Evolutionary conservation across 345 rosid genomes (phyloP).

Genomic region (Crucihimalaya himalaica): DNA sequence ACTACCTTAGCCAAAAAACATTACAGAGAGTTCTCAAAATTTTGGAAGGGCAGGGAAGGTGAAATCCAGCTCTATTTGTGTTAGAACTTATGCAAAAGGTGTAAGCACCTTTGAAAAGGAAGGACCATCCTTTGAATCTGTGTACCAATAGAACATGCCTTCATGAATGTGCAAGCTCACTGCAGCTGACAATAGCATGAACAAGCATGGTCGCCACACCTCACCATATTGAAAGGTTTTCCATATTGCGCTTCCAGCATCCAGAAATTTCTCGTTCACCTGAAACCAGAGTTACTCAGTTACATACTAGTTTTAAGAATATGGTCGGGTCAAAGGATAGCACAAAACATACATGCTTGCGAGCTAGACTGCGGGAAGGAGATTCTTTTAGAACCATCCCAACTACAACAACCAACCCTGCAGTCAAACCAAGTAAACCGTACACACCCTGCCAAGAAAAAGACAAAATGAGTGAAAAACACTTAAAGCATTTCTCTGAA

Average conservation of each 20-base stretch:
- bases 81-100: neutral
- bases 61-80: neutral
- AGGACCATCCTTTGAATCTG: conserved; percentile 84
- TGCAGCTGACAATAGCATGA: conserved; percentile 64
- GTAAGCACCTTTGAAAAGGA: conserved; percentile 52
- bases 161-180: conserved; percentile 67
- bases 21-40: neutral
- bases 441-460: conserved; percentile 59
- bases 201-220: conserved; percentile 77
- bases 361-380: conserved; percentile 40
- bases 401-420: conserved; percentile 51
- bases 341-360: conserved; percentile 44
- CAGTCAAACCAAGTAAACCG: conserved; percentile 61
- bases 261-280: conserved; percentile 63
- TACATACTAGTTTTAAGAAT: neutral
- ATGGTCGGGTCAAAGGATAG: conserved; percentile 1
- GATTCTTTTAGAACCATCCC: conserved; percentile 59
- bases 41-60: neutral
- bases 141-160: conserved; percentile 89
- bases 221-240: conserved; percentile 55
- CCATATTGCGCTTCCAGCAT: conserved; percentile 66
- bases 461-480: neutral
- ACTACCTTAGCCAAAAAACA: neutral
- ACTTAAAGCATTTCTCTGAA: conserved; percentile 6
- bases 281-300: conserved; percentile 35